These are phyloP conservation scores for Musa balbisiana DNA, from an alignment of 202 grass and related monocot species.

Conservation along the genomic window DNA sequence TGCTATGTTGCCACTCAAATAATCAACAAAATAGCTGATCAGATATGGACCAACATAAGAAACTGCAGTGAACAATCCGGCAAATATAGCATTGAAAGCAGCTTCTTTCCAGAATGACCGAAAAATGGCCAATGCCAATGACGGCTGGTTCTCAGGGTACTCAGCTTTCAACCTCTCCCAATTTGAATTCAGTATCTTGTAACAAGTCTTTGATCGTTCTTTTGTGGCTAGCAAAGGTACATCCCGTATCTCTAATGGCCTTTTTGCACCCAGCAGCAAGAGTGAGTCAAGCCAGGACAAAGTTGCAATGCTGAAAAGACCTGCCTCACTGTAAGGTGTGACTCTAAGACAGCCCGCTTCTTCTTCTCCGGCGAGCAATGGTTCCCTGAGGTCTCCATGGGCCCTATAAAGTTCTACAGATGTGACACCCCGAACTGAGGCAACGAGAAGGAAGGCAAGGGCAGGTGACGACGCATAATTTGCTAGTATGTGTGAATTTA, in stretches of 20 bases:
- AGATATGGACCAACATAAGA: constrained; percentile 67
- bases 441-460: constrained; percentile 58
- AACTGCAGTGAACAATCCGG: constrained; percentile 37
- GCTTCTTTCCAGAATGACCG: constrained; percentile 55
- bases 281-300: constrained; percentile 58
- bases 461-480: constrained; percentile 63
- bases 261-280: constrained; percentile 33
- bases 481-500: constrained; percentile 34
- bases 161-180: constrained; percentile 35
- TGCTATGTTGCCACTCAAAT: constrained; percentile 31
- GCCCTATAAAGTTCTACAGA: constrained; percentile 39
- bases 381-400: constrained; percentile 30
- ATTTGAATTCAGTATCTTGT: constrained; percentile 37
- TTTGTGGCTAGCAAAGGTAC: constrained; percentile 36
- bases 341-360: constrained; percentile 27
- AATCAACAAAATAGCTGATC: constrained; percentile 44
- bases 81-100: constrained; percentile 33
- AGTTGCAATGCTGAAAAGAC: constrained; percentile 41
- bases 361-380: constrained; percentile 34
- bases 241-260: constrained; percentile 14
- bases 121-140: constrained; percentile 29
- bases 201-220: constrained; percentile 29
- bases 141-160: constrained; percentile 4
- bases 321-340: constrained; percentile 43
- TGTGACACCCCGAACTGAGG: constrained; percentile 52